Conservation (phyloP, 1,139 yeast species). For the Yamadazyma atmosphaerica region DNA sequence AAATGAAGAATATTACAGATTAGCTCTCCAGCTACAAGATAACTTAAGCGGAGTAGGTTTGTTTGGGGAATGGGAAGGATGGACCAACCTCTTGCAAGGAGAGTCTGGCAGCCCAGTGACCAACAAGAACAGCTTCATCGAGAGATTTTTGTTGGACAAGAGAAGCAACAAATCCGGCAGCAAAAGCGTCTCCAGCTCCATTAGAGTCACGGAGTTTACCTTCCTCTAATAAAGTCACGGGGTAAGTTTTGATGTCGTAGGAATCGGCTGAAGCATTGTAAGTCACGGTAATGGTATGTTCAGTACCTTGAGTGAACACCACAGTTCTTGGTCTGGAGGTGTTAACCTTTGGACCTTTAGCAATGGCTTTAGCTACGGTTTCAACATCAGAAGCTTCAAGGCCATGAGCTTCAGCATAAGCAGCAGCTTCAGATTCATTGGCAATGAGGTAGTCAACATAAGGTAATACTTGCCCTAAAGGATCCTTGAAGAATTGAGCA, state of each 20-base stretch:
- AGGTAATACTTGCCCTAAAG: slow-evolving; percentile 75
- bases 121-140: slow-evolving; percentile 69
- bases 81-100: slow-evolving; percentile 95
- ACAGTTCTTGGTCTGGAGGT: slow-evolving; percentile 74
- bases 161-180: slow-evolving; percentile 95
- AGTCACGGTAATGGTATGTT: slow-evolving; percentile 78
- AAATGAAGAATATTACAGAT: slow-evolving; percentile 10
- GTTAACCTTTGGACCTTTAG: slow-evolving; percentile 77
- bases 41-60: slow-evolving; percentile 43
- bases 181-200: slow-evolving; percentile 99
- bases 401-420: slow-evolving; percentile 85
- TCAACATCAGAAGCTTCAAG: slow-evolving; percentile 58
- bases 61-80: slow-evolving; percentile 83
- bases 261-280: slow-evolving; percentile 49
- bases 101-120: slow-evolving; percentile 95
- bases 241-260: slow-evolving; percentile 50
- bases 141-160: slow-evolving; percentile 75
- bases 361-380: slow-evolving; percentile 80
- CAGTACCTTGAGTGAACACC: slow-evolving; percentile 89
- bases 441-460: slow-evolving; percentile 92
- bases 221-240: slow-evolving; percentile 70
- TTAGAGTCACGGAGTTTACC: slow-evolving; percentile 83
- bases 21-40: not conserved
- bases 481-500: slow-evolving; percentile 92
- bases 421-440: slow-evolving; percentile 95